Conservation (phyloP, 1,139 yeast genomes). For the Taphrina populina region DNA sequence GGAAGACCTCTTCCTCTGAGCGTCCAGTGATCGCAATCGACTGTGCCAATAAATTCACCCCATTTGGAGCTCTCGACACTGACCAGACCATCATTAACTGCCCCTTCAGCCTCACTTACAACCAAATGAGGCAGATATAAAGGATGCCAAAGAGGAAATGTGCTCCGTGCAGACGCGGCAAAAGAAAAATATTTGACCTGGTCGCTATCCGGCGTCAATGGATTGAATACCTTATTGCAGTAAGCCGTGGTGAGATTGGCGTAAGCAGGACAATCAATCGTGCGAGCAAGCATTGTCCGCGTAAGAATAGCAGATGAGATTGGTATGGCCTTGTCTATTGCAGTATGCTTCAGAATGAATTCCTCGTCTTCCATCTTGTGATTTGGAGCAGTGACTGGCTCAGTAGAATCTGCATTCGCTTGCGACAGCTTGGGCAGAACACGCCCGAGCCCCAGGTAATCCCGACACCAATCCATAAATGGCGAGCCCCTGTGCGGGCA, state of each 20-base stretch:
- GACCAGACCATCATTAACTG: constrained; percentile 81
- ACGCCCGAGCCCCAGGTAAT: constrained; percentile 36
- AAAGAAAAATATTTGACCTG: constrained; percentile 73
- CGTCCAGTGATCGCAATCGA: constrained; percentile 82
- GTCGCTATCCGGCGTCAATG: constrained; percentile 55
- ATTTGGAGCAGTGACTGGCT: constrained; percentile 29
- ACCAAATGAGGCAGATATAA: constrained; percentile 35
- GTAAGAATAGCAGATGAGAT: constrained; percentile 34
- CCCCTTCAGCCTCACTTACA: constrained; percentile 35
- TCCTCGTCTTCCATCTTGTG: constrained; percentile 24
- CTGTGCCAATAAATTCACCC: constrained; percentile 79
- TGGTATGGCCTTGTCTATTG: constrained; percentile 32
- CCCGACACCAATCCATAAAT: constrained; percentile 62
- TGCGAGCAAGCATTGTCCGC: constrained; percentile 37
- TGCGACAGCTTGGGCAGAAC: constrained; percentile 30
- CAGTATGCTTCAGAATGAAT: constrained; percentile 16
- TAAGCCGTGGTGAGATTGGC: constrained; percentile 55
- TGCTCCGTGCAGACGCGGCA: constrained; percentile 54
- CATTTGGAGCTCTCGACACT: constrained; percentile 74
- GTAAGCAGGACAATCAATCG: constrained; percentile 44
- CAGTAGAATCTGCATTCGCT: constrained; percentile 25
- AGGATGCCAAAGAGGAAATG: constrained; percentile 36
- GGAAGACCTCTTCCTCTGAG: constrained; percentile 43
- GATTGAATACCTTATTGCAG: constrained; percentile 56
- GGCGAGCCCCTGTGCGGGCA: constrained; percentile 89